These are phyloP conservation scores for Leccinum uliginosum DNA, from an alignment of 768 basidiomycete genomes.

Conservation along the genomic window DNA sequence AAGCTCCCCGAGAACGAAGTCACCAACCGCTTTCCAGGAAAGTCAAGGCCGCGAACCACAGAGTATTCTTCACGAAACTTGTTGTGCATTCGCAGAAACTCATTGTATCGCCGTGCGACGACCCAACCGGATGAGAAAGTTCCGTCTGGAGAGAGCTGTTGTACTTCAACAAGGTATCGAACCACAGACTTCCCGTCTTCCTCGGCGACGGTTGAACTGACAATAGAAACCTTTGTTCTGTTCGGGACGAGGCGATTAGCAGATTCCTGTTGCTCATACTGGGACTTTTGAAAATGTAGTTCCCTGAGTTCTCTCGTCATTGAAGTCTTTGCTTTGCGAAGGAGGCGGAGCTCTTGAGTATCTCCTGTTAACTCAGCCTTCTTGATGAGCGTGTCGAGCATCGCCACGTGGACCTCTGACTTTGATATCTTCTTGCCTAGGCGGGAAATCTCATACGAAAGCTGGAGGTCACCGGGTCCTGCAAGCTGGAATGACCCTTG, in stretches of 20 bases:
- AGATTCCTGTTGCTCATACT: conserved; percentile 93
- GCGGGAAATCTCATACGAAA: conserved; percentile 81
- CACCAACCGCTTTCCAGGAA: conserved; percentile 92
- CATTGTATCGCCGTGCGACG: conserved; percentile 89
- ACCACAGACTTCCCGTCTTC: conserved; percentile 89
- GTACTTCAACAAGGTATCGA: conserved; percentile 87
- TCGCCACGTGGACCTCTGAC: conserved; percentile 73
- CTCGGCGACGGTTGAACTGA: conserved; percentile 76
- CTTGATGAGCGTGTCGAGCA: conserved; percentile 84
- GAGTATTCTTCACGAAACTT: conserved; percentile 74
- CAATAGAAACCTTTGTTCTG: conserved; percentile 79
- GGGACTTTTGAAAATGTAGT: conserved; percentile 82
- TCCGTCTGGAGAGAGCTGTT: conserved; percentile 79
- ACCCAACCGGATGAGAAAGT: conserved; percentile 86
- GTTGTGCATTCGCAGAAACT: conserved; percentile 88
- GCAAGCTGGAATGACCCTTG: conserved; percentile 67
- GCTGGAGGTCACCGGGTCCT: conserved; percentile 84
- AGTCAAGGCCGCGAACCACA: conserved; percentile 68
- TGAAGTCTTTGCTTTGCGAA: conserved; percentile 76
- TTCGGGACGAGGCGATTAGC: conserved; percentile 83
- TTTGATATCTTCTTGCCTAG: conserved; percentile 72
- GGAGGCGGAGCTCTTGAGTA: conserved; percentile 75
- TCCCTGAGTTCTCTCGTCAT: conserved; percentile 81
- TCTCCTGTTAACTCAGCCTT: conserved; percentile 95
- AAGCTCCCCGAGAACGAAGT: conserved; percentile 84